A percentile compares a stretch with the other conserved stretches of the same genome.
These are phyloP conservation scores for Lentinula edodes DNA, from an alignment of 768 basidiomycete genomes.

Conservation along the genomic window DNA sequence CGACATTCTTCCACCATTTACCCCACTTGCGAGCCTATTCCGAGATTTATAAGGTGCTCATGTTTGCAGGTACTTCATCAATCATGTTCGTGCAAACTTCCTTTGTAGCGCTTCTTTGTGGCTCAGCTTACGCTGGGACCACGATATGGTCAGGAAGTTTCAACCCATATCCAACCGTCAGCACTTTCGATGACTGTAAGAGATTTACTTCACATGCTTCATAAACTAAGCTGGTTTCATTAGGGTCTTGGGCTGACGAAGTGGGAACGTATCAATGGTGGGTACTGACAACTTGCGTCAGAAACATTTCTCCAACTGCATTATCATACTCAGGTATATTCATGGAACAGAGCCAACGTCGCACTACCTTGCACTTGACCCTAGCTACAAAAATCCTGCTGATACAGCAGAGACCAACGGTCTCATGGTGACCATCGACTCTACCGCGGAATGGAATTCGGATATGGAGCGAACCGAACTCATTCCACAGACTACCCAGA, in stretches of 20 bases:
- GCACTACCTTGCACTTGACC: conserved; percentile 43
- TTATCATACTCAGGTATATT: conserved; percentile 33
- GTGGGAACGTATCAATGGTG: conserved; percentile 58
- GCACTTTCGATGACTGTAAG: conserved; percentile 50
- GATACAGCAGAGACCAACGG: conserved; percentile 44
- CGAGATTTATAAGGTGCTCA: background rate
- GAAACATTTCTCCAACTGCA: background rate
- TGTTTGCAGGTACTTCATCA: background rate
- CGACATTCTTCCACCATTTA: conserved; percentile 1
- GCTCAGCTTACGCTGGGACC: conserved; percentile 37
- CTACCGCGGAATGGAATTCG: conserved; percentile 50
- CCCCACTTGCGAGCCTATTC: background rate
- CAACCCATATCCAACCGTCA: conserved; percentile 36
- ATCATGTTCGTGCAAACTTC: background rate
- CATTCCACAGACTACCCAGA: conserved; percentile 32
- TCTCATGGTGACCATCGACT: conserved; percentile 49
- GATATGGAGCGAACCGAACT: conserved; percentile 43
- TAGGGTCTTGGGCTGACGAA: conserved; percentile 53
- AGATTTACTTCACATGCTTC: background rate
- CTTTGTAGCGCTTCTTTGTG: conserved; percentile 13
- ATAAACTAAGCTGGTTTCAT: background rate
- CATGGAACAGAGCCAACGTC: conserved; percentile 49
- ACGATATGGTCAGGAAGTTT: conserved; percentile 53
- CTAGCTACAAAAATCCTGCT: conserved; percentile 56
- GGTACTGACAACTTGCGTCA: background rate